A percentile compares a stretch with the other conserved stretches of the same genome.
Evolutionary conservation across 371 early-diverging fungal species (phyloP).

Genomic region (Syncephalastrum racemosum): DNA sequence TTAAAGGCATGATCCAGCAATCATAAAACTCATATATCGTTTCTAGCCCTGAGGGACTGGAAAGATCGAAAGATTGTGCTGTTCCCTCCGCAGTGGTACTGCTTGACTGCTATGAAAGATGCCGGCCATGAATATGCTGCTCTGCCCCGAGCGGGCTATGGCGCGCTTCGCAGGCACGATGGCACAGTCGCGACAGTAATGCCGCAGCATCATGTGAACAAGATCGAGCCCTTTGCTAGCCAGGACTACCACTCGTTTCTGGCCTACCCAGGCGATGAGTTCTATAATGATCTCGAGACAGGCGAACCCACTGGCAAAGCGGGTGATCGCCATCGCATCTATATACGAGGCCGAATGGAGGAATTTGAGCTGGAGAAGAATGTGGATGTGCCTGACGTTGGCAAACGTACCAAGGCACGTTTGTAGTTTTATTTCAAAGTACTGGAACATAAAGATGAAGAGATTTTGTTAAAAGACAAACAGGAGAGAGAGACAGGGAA

Average conservation of each 20-base stretch:
- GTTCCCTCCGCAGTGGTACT: constrained; percentile 74
- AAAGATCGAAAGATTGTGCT: constrained; percentile 26
- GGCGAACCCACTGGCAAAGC: constrained; percentile 12
- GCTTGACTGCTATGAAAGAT: constrained; percentile 40
- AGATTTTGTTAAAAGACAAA: no score
- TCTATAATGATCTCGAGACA: constrained; percentile 18
- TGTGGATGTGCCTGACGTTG: constrained; percentile 21
- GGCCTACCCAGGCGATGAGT: constrained; percentile 45
- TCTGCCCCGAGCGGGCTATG: constrained; percentile 34
- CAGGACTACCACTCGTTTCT: constrained; percentile 26
- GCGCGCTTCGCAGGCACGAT: constrained; percentile 25
- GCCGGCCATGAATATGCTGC: constrained; percentile 25
- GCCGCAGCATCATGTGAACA: constrained; percentile 40
- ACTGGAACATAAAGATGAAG: neutral
- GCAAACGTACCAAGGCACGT: neutral
- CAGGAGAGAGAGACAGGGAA: no score
- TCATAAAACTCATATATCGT: neutral
- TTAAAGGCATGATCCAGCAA: constrained; percentile 14
- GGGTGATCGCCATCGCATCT: constrained; percentile 37
- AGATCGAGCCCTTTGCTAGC: constrained; percentile 20
- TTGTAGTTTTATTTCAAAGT: constrained; percentile 7
- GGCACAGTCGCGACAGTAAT: constrained; percentile 39
- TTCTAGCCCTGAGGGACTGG: constrained; percentile 22
- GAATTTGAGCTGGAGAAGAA: constrained; percentile 29
- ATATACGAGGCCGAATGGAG: constrained; percentile 33